These are phyloP conservation scores for Epipyxis sp. DNA, from an alignment of 108 stramenopile genomes.

Conservation along the genomic window DNA sequence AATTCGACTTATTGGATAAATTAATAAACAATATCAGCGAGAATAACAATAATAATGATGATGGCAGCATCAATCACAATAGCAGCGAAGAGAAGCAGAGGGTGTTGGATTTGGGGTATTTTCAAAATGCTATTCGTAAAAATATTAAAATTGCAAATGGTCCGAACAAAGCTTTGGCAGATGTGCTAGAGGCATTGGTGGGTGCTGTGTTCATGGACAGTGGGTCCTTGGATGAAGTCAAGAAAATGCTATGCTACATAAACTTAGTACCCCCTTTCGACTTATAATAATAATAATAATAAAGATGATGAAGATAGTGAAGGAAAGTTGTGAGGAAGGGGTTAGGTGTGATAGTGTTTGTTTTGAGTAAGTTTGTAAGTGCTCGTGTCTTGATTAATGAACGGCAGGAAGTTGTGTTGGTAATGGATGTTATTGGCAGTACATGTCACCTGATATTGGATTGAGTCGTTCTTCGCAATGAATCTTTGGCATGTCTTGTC, in stretches of 20 bases:
- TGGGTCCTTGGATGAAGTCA: neutral
- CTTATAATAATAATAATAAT: no score
- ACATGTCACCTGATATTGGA: no score
- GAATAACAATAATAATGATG: neutral
- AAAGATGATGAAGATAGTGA: no score
- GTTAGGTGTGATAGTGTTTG: no score
- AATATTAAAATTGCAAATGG: neutral
- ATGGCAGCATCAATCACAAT: neutral
- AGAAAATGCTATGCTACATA: neutral
- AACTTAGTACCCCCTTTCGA: neutral
- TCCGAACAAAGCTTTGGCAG: constrained; percentile 7
- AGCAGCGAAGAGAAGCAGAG: no score
- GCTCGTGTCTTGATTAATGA: no score
- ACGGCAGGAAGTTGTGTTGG: no score
- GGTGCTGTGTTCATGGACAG: constrained; percentile 35
- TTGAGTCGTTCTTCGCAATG: no score
- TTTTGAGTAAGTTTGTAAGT: no score
- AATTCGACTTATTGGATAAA: neutral
- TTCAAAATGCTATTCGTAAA: neutral
- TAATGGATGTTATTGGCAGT: no score
- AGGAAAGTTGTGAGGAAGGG: no score
- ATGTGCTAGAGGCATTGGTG: constrained; percentile 29
- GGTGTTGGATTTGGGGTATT: neutral
- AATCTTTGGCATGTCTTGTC: no score
- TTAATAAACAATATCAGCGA: neutral